These are phyloP conservation scores for Mycosarcoma maydis DNA, from an alignment of 1,284 basidiomycete species.

Conservation along the genomic window DNA sequence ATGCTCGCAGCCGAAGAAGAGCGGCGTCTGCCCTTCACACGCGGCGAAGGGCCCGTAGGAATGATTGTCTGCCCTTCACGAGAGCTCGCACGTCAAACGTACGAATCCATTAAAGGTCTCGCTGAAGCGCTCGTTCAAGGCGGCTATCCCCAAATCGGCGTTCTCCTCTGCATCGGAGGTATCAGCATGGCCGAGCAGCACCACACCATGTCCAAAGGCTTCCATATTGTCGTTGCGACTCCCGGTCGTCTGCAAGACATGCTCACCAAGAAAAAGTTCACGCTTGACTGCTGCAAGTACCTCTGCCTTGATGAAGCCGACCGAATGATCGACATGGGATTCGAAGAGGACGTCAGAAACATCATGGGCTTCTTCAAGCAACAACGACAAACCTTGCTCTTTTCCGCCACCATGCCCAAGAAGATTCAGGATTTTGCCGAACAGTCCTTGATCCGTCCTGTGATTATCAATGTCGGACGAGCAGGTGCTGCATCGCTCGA, in stretches of 20 bases:
- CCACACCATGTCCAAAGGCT: constrained; percentile 85
- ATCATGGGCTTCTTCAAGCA: constrained; percentile 98
- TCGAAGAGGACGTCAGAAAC: constrained; percentile 97
- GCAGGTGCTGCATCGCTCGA: constrained; percentile 97
- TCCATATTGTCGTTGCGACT: constrained; percentile 93
- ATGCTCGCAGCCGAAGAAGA: constrained; percentile 86
- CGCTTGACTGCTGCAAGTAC: constrained; percentile 81
- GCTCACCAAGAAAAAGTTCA: constrained; percentile 89
- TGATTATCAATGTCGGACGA: constrained; percentile 96
- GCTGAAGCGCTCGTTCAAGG: constrained; percentile 81
- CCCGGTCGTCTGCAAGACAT: constrained; percentile 69
- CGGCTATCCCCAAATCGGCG: constrained; percentile 78
- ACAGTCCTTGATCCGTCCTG: constrained; percentile 88
- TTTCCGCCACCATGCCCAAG: constrained; percentile 98
- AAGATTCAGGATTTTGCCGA: constrained; percentile 99
- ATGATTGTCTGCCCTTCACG: constrained; percentile 80
- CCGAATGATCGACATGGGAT: constrained; percentile 98
- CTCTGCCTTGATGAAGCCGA: constrained; percentile 99
- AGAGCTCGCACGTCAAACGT: constrained; percentile 77
- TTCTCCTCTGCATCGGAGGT: constrained; percentile 93
- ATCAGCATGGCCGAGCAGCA: constrained; percentile 97
- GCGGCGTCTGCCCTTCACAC: constrained; percentile 83
- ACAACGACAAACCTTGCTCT: constrained; percentile 95
- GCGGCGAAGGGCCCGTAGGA: constrained; percentile 94
- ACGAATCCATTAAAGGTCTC: constrained; percentile 90